Percentiles rank a stretch among this genome's conserved stretches.
Conservation (phyloP, 202 grass and related monocot genomes). For the Hordeum pubiflorum region DNA sequence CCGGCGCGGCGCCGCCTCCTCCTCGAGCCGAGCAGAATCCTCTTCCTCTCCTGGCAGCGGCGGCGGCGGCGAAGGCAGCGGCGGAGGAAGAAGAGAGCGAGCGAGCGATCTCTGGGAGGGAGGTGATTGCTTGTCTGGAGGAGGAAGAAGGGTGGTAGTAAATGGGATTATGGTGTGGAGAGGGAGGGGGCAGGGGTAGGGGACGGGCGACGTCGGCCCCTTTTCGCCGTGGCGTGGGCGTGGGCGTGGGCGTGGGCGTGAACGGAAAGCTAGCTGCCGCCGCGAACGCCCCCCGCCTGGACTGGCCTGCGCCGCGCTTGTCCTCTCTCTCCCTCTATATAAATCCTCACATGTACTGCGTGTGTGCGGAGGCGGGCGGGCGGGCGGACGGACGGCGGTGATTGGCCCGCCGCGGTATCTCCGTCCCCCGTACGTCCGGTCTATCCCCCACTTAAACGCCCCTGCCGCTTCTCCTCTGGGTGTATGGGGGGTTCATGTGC, state of each 20-base stretch:
- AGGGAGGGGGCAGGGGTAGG: neutral
- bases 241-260: slow-evolving; percentile 21
- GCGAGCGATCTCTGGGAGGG: neutral
- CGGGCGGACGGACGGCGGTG: neutral
- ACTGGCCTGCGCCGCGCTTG: neutral
- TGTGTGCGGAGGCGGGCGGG: neutral
- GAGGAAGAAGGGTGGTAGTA: neutral
- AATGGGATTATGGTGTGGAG: slow-evolving; percentile 15
- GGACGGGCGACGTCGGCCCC: slow-evolving; percentile 1
- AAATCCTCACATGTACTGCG: neutral
- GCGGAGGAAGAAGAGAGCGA: neutral
- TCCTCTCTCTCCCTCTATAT: neutral
- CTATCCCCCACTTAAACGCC: too few species aligned
- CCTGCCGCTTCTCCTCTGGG: too few species aligned
- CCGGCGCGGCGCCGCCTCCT: neutral
- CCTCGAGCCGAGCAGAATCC: neutral
- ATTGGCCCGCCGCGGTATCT: neutral
- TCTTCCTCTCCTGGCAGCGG: neutral
- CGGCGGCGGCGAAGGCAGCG: too few species aligned
- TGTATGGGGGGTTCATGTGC: too few species aligned
- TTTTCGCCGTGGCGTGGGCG: slow-evolving; percentile 31
- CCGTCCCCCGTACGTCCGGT: too few species aligned
- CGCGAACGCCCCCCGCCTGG: neutral
- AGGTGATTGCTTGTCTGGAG: neutral
- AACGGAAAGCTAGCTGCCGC: slow-evolving; percentile 33